phyloP scores from a whole-genome alignment of 345 rosid species.

The Aquilaria malaccensis region DNA sequence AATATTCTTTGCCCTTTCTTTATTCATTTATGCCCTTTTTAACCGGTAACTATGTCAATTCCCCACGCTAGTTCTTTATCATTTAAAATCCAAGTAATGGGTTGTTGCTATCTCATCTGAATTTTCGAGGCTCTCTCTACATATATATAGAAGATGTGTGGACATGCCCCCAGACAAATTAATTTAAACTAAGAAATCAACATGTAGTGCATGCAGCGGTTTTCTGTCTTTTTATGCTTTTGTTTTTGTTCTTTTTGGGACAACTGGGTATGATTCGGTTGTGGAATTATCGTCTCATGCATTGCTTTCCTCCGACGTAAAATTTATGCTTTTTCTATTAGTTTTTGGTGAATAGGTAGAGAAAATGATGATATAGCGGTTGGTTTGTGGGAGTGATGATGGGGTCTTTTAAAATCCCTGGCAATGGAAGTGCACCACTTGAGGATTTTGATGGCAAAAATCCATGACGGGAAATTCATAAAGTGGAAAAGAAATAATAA shows the following conservation, averaged over 20 bases:
- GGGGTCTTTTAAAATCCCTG: constrained; percentile 24
- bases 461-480: constrained; percentile 2
- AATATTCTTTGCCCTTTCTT: too few relatives aligned
- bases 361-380: constrained; percentile 3
- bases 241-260: constrained; percentile 22
- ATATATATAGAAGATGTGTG: too few relatives aligned
- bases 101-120: too few relatives aligned
- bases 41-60: too few relatives aligned
- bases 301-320: constrained; percentile 88
- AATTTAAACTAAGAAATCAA: too few relatives aligned
- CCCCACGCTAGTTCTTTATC: too few relatives aligned
- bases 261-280: constrained; percentile 55
- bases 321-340: constrained; percentile 11
- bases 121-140: too few relatives aligned
- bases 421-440: constrained; percentile 55
- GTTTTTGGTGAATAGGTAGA: too few relatives aligned
- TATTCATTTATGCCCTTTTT: too few relatives aligned
- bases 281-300: constrained; percentile 76
- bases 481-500: neutral
- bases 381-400: constrained; percentile 28
- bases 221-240: constrained; percentile 32
- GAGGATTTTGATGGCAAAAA: constrained; percentile 19
- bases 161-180: too few relatives aligned
- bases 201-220: neutral
- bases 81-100: too few relatives aligned